Conservation (phyloP, 441 rosid genomes). For the Syzygium syzygioides region DNA sequence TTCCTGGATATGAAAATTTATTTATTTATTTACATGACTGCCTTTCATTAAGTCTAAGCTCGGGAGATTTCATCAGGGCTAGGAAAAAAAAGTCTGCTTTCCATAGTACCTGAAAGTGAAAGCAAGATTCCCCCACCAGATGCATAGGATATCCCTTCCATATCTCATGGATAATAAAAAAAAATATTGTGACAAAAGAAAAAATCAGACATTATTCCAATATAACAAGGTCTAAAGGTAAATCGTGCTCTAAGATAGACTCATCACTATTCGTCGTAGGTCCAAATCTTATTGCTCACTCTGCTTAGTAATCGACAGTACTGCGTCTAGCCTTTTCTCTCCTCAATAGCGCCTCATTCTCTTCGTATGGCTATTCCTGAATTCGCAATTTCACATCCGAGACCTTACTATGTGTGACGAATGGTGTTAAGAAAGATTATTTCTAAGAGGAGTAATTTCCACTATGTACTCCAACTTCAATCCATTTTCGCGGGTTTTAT, state of each 20-base stretch:
- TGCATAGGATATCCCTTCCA: neutral
- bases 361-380: neutral
- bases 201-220: neutral
- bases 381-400: neutral
- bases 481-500: neutral
- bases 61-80: neutral
- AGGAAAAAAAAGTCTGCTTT: neutral
- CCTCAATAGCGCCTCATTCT: neutral
- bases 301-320: neutral
- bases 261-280: accelerated
- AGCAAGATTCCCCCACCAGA: neutral
- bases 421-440: neutral
- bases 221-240: neutral
- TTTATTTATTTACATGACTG: neutral
- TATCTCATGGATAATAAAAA: neutral
- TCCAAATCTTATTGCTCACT: neutral
- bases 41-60: neutral
- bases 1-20: neutral
- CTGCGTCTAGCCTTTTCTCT: neutral
- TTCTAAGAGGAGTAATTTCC: neutral
- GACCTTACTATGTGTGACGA: no score
- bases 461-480: neutral
- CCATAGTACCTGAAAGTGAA: neutral
- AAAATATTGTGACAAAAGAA: neutral
- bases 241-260: neutral